phyloP scores from a whole-genome alignment of 208 protist species.

The Crithidia thermophila region DNA sequence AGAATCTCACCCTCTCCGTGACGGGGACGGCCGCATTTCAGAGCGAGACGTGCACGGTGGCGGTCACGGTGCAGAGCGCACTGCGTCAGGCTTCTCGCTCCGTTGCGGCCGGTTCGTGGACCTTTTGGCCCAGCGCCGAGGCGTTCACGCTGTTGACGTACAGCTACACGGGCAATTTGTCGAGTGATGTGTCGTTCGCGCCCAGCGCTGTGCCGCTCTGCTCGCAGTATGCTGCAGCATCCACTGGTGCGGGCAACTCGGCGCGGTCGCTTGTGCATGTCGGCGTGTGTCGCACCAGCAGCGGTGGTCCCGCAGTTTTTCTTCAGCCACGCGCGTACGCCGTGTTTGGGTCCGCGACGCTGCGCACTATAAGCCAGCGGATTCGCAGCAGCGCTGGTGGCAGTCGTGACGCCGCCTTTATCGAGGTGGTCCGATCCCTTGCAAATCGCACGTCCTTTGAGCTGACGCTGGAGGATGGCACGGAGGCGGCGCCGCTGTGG shows the following conservation, averaged over 20 bases:
- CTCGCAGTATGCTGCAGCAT: not conserved
- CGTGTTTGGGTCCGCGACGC: conserved; percentile 13
- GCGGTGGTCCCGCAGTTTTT: conserved; percentile 13
- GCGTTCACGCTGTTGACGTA: conserved; percentile 10
- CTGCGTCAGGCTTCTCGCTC: conserved; percentile 16
- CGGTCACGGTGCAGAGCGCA: conserved; percentile 23
- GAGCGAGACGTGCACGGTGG: conserved; percentile 31
- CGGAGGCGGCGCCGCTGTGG: conserved; percentile 10
- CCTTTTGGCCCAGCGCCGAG: conserved; percentile 15
- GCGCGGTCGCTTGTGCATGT: conserved; percentile 3
- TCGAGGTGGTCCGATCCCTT: conserved; percentile 6
- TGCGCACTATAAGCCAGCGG: conserved; percentile 13
- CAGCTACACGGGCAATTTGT: not conserved
- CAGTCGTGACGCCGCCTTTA: conserved; percentile 18
- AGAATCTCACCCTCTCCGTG: conserved; percentile 24
- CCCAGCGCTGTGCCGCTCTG: conserved; percentile 3
- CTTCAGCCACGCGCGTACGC: conserved; percentile 7
- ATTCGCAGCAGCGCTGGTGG: conserved; percentile 17
- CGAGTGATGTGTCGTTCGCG: not conserved
- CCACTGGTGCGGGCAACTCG: not conserved
- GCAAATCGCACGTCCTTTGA: conserved; percentile 7
- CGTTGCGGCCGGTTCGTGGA: conserved; percentile 29
- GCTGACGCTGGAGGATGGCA: conserved; percentile 10
- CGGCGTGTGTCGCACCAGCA: conserved; percentile 20
- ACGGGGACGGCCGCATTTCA: conserved; percentile 26